A percentile compares a stretch with the other conserved stretches of the same genome.
phyloP scores from a whole-genome alignment of 306 rosid genomes.

The Pueraria montana region DNA sequence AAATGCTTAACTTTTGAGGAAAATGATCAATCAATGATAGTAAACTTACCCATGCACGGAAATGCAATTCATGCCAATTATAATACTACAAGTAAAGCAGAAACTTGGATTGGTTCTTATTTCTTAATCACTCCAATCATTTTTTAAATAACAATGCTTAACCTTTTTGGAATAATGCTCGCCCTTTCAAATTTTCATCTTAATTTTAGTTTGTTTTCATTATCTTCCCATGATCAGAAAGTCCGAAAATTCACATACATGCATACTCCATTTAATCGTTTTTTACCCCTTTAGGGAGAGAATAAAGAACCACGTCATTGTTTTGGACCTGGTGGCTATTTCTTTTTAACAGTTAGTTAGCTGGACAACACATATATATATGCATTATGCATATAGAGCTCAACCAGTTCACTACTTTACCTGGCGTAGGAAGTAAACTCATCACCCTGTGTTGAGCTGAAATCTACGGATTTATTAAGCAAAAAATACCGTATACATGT shows the following conservation, averaged over 20 bases:
- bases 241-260: background rate
- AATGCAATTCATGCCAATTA: background rate
- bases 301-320: background rate
- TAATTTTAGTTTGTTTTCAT: background rate
- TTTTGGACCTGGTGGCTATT: background rate
- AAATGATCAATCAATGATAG: constrained; percentile 13
- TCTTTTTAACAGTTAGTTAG: background rate
- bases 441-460: background rate
- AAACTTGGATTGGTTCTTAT: background rate
- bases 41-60: background rate
- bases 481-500: background rate
- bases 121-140: background rate
- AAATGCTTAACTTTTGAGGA: background rate
- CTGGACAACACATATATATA: background rate
- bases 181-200: background rate
- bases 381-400: background rate
- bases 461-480: background rate
- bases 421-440: background rate
- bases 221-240: background rate
- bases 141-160: background rate
- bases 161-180: background rate
- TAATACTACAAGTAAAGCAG: background rate
- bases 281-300: background rate
- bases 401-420: background rate
- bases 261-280: background rate